Evolutionary conservation across 1,139 yeast genomes (phyloP), one percentile per base, ranked within the genome.

Genomic region (Lodderomyces elongisporus): DNA sequence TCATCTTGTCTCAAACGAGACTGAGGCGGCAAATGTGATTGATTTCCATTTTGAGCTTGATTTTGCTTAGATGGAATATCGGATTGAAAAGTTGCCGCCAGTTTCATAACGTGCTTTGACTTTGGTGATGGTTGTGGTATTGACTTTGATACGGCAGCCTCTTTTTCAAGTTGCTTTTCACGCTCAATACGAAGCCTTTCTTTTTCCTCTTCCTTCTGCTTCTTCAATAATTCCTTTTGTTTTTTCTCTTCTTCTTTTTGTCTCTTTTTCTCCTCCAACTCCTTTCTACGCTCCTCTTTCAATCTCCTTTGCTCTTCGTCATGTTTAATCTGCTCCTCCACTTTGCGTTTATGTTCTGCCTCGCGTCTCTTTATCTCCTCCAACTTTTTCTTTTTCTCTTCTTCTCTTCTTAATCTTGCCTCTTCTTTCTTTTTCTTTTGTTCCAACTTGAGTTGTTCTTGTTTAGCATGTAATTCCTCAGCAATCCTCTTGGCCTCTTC

Each of bases 281-380:
- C 73, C 49, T 64, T 70, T 47, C 65, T 63, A 39, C 70, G 65
- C 34, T 62, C 70, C 43, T 69, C 76, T 42, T 68, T 51, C 41
- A 56, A 42, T 34, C 46, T 54, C 39, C 50, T 53, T 12, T 59
- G 54, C 32, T 65, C 68, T 41, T 77, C 82, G 35, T 63, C 77
- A 47, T 66, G 73, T 42, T 66, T 66, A 36, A 63, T 62, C 17
- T 79, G 76, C 1, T 74, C 74, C 43, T 77, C 70, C 3, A 54
- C 48, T 38, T 54, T 54, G 44, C 54, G 61, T 34, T 53, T 55
- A 30, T 62, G 67, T 30, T 60, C 81, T 42, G 70, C 77, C 27
- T 71, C 74, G 47, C 71, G 74, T 28, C 60, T 41, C 42, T 54
- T 53, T 29, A 56, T 39, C 30, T 66, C 73, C 37, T 68, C 72